Percentiles rank a stretch among this genome's conserved stretches.
These are phyloP conservation scores for Starmera quercuum DNA, from an alignment of 805 yeast genomes.

Conservation along the genomic window DNA sequence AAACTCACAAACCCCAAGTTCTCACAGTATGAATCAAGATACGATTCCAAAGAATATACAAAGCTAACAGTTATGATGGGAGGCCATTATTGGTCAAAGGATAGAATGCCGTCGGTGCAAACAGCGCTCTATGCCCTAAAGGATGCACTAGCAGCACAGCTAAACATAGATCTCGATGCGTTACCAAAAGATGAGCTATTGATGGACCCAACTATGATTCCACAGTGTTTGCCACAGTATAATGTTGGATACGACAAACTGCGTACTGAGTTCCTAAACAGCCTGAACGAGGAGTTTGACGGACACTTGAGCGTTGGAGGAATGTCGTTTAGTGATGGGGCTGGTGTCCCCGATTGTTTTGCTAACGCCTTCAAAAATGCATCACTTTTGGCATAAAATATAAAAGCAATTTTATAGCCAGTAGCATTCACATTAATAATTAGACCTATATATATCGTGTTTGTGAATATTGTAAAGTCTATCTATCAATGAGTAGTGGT, in stretches of 20 bases:
- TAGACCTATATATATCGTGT: not conserved
- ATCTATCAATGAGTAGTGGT: not conserved
- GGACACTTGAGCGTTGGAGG: constrained; percentile 60
- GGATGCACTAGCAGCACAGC: constrained; percentile 29
- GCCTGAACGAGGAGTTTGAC: constrained; percentile 26
- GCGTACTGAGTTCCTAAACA: constrained; percentile 25
- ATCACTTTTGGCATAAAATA: constrained; percentile 4
- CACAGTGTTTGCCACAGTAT: constrained; percentile 73
- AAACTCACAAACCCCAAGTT: constrained; percentile 9
- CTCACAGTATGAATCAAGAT: not conserved
- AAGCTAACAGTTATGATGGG: constrained; percentile 89
- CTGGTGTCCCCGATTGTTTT: constrained; percentile 88
- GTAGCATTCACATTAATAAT: too few relatives aligned
- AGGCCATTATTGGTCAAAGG: constrained; percentile 51
- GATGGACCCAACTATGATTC: constrained; percentile 34
- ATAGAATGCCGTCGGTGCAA: constrained; percentile 13
- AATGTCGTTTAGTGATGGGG: constrained; percentile 69
- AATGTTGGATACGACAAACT: constrained; percentile 56
- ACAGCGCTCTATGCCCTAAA: constrained; percentile 24
- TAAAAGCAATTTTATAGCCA: too few relatives aligned
- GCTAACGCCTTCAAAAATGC: constrained; percentile 57
- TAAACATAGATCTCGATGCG: constrained; percentile 26
- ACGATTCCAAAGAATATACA: constrained; percentile 35
- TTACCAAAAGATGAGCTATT: constrained; percentile 15
- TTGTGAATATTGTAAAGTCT: too few relatives aligned